Percentiles rank a stretch among this genome's conserved stretches.
Evolutionary conservation across 106 monocot species (phyloP).

Genomic region (Chionographis japonica): DNA sequence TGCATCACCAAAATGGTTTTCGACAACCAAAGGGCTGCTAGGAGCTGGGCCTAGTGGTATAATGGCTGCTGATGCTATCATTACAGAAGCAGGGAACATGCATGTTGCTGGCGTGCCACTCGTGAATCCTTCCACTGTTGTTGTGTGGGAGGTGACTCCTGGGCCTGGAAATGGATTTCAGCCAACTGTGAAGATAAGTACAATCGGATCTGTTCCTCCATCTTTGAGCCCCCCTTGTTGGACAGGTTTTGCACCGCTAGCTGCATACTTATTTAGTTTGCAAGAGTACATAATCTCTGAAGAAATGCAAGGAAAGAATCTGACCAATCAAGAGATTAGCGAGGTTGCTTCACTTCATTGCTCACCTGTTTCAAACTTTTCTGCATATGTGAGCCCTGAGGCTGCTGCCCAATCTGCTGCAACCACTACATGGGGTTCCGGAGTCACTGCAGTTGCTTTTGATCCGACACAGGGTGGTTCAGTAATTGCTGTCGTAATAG

Average conservation of each 20-base stretch:
- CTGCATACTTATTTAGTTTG: constrained; percentile 78
- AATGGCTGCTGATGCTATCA: constrained; percentile 99
- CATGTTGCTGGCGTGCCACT: constrained; percentile 98
- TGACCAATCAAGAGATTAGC: constrained; percentile 48
- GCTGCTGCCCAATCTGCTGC: constrained; percentile 94
- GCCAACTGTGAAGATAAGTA: constrained; percentile 57
- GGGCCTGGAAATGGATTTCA: constrained; percentile 91
- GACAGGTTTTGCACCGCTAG: constrained; percentile 79
- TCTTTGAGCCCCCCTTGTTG: constrained; percentile 70
- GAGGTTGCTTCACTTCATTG: constrained; percentile 76
- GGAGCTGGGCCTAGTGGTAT: constrained; percentile 99
- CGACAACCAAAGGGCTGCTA: constrained; percentile 93
- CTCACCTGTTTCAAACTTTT: constrained; percentile 98
- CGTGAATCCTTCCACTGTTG: constrained; percentile 97
- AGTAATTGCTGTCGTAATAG: constrained; percentile 94
- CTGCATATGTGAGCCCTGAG: constrained; percentile 97
- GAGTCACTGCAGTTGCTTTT: constrained; percentile 97
- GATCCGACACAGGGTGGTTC: constrained; percentile 94
- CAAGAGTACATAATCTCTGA: constrained; percentile 77
- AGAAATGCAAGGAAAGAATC: constrained; percentile 67
- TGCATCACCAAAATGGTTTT: constrained; percentile 67
- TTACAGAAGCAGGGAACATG: constrained; percentile 85
- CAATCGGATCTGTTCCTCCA: constrained; percentile 44
- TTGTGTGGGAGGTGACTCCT: constrained; percentile 99
- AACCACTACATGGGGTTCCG: constrained; percentile 98